Evolutionary conservation across 352 stramenopile species (phyloP).

Genomic region (Peronosclerospora sorghi): DNA sequence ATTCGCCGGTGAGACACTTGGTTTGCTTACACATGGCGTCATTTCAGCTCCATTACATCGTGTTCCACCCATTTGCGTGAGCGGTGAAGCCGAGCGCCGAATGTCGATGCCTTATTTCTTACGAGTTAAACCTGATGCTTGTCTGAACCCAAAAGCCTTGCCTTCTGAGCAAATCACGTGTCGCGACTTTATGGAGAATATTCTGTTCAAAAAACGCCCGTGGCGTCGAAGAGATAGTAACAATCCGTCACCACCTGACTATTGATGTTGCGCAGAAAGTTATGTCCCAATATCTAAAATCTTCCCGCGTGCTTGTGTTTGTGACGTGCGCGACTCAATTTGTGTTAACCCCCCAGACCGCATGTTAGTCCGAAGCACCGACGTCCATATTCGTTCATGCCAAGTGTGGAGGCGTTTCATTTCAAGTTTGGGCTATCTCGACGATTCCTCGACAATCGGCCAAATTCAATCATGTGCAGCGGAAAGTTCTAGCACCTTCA

Average conservation of each 20-base stretch:
- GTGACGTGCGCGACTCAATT: no score
- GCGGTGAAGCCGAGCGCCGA: conserved; percentile 40
- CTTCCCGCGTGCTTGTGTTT: no score
- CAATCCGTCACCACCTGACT: conserved; percentile 29
- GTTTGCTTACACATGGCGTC: conserved; percentile 58
- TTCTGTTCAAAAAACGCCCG: conserved; percentile 67
- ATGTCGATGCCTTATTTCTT: conserved; percentile 86
- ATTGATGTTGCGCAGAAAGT: conserved; percentile 22
- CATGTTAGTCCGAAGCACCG: no score
- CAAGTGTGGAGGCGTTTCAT: no score
- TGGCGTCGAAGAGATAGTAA: conserved; percentile 48
- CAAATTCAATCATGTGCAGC: no score
- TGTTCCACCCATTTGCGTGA: conserved; percentile 57
- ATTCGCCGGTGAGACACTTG: conserved; percentile 71
- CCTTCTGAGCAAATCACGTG: conserved; percentile 36
- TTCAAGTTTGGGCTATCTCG: no score
- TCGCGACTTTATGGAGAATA: conserved; percentile 77
- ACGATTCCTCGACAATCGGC: no score
- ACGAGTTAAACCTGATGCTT: conserved; percentile 35
- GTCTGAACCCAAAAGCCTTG: conserved; percentile 44
- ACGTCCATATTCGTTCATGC: no score
- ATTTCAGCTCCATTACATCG: conserved; percentile 64
- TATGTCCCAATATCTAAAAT: no score
- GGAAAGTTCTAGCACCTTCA: no score
- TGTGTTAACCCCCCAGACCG: no score